Evolutionary conservation across 306 rosid species (phyloP), one percentile per base, ranked within the genome.

Genomic region (Cucurbita pepo): DNA sequence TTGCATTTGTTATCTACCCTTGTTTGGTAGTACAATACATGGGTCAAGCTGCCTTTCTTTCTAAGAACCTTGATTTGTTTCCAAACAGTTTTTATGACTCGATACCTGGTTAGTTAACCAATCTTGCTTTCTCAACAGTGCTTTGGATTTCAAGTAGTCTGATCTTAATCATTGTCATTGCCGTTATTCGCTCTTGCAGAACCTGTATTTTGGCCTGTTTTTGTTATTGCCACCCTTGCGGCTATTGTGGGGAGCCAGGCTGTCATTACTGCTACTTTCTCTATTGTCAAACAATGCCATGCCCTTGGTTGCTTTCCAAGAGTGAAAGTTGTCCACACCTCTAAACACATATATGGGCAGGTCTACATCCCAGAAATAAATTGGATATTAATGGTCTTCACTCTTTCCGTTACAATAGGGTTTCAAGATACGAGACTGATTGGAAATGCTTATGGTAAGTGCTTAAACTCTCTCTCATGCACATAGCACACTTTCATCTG

Each of bases 221-320:
- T 91, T 79, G 81, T 91, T 76, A 78, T 87, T 53, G 92, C 89
- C 74, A 91, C 95, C 47, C 90, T 91, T 19, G 97, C 97, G 34
- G 79, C 97, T 59, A 88, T 91, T 77, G 97, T 91, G 79, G 97
- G 95, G 80, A 91, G 97, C 78, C 97, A 91, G 79, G 95, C 97
- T 78, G 91, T 91, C 72, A 91, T 91, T 65, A 85, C 90, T 62
- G 97, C 92, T 47, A 91, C 97, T 75, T 91, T 88, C 85, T 91
- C 97, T 70, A 91, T 88, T 72, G 66, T 91, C 78, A 91, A 91
- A 80, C 95, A 91, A 77, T 91, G 95, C 57, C 92, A 91, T 82
- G 92, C 92, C 69, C 92, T 91, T 75, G 97, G 97, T 69, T 91
- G 97, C 89, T 91, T 91, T 82, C 97, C 97, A 0, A 86, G 95